Evolutionary conservation across 176 grass and related monocot species (phyloP), one percentile per base, ranked within the genome.

Genomic region (Oropetium thomaeum): DNA sequence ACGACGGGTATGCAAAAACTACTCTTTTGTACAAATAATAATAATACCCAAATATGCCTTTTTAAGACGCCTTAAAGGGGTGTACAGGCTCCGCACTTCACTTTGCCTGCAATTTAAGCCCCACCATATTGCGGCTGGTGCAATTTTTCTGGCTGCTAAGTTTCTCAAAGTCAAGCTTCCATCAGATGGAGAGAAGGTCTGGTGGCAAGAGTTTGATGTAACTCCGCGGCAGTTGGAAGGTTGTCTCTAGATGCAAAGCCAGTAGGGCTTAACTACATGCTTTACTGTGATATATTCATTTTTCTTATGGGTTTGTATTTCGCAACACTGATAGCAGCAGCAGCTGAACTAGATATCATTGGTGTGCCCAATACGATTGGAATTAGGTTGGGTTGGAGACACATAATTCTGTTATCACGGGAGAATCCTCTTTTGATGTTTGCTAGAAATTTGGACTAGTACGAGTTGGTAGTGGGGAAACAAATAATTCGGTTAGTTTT

Each of bases 151-250:
- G 78, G 94, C 94, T 63, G 90, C 94, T 2, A 97, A 93, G 68
- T 97, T 97, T 82, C 73, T 97, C 30, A 97, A 93, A 97, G 86
- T 97, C 45, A 97, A 93, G 90, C 94, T 97, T 86, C 94, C 94
- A 67, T 90, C 88, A 79, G 94, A 93, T 80, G 94, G 90, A 19
- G 86, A 91, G 67, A 97, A 93, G 70, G 90, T 93, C 54, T 97
- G 90, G 94, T 97, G 90, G 94, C 94, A 97, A 75, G 88, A 85
- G 66, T 97, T 97, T 89, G 94, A 97, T 87, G 94, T 97, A 69
- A 97, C 83, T 31, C 90, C 90, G 19, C 81, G 88, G 17, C 94
- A 97, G 78, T 84, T 97, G 81, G 94, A 97, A 97, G 94, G 94
- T 97, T 87, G 92, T 91, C 39, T 78, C 45, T 65, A 69, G 77